Percentiles rank a stretch among this genome's conserved stretches.
Evolutionary conservation across 352 stramenopile genomes (phyloP).

Genomic region (Phytophthora boehmeriae): DNA sequence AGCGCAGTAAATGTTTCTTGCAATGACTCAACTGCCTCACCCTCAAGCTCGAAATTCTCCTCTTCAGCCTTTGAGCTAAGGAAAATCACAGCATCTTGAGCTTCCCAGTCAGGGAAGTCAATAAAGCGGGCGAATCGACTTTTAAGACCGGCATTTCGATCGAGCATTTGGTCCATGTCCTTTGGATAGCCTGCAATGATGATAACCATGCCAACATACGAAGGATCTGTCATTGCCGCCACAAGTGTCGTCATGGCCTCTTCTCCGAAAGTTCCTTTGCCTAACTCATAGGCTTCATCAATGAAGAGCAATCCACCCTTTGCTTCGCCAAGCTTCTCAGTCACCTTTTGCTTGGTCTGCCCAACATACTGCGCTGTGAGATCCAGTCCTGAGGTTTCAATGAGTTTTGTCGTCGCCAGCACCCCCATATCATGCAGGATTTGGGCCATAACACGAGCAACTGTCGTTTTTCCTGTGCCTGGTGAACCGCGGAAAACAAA

Average conservation of each 20-base stretch:
- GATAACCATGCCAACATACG: conserved; percentile 86
- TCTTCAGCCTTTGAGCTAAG: conserved; percentile 47
- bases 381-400: conserved; percentile 87
- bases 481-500: conserved; percentile 90
- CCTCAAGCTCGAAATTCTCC: conserved; percentile 83
- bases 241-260: conserved; percentile 92
- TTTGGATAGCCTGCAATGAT: conserved; percentile 90
- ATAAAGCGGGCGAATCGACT: conserved; percentile 91
- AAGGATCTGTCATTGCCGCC: conserved; percentile 87
- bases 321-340: conserved; percentile 87
- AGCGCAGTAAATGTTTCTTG: conserved; percentile 68
- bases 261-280: conserved; percentile 79
- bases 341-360: conserved; percentile 91
- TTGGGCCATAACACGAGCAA: conserved; percentile 92
- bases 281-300: conserved; percentile 92
- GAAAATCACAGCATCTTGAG: conserved; percentile 78
- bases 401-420: conserved; percentile 91
- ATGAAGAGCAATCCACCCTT: conserved; percentile 94
- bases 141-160: conserved; percentile 89
- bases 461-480: conserved; percentile 90
- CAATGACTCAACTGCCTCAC: conserved; percentile 57
- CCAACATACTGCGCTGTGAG: conserved; percentile 90
- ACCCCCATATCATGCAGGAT: conserved; percentile 94
- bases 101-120: conserved; percentile 89
- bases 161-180: conserved; percentile 91